A percentile compares a stretch with the other conserved stretches of the same genome.
Conservation (phyloP, 257 asterid genomes). For the Penstemon davidsonii region DNA sequence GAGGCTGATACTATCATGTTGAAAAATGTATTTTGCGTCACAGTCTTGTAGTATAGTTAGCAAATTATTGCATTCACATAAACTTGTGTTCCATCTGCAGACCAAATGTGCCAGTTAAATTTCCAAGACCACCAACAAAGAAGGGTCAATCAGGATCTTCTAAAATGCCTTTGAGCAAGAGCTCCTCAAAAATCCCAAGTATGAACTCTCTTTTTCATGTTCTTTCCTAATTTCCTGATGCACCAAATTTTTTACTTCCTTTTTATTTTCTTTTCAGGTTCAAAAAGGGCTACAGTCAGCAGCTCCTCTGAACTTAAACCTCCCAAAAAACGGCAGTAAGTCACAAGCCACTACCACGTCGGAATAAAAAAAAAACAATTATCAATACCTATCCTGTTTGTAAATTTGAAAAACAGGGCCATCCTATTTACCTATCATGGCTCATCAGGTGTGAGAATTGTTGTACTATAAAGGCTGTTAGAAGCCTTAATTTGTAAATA, state of each 20-base stretch:
- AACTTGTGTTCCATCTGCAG: constrained; percentile 37
- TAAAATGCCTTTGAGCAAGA: constrained; percentile 46
- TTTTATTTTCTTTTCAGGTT: constrained; percentile 48
- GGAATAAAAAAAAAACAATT: background rate
- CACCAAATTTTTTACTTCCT: constrained; percentile 6
- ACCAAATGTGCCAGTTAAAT: constrained; percentile 42
- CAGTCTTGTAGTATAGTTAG: too few relatives aligned
- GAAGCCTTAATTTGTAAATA: constrained; percentile 18
- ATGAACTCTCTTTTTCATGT: constrained; percentile 24
- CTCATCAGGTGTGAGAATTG: constrained; percentile 31
- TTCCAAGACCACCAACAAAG: constrained; percentile 65
- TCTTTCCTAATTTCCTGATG: background rate
- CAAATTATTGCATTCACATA: background rate
- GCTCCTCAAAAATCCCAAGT: constrained; percentile 68
- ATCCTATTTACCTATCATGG: constrained; percentile 16
- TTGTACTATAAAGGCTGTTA: constrained; percentile 21
- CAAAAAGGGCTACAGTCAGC: constrained; percentile 36
- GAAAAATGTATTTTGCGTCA: too few relatives aligned
- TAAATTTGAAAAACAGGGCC: constrained; percentile 30
- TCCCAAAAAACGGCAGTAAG: constrained; percentile 55
- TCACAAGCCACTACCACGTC: constrained; percentile 6
- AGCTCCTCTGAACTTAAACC: constrained; percentile 51
- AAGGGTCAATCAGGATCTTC: constrained; percentile 52
- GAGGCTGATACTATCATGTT: too few relatives aligned
- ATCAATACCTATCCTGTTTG: constrained; percentile 22